Evolutionary conservation across 495 filamentous ascomycete species (phyloP), one percentile per base, ranked within the genome.

Genomic region (Hypomontagnella submonticulosa): DNA sequence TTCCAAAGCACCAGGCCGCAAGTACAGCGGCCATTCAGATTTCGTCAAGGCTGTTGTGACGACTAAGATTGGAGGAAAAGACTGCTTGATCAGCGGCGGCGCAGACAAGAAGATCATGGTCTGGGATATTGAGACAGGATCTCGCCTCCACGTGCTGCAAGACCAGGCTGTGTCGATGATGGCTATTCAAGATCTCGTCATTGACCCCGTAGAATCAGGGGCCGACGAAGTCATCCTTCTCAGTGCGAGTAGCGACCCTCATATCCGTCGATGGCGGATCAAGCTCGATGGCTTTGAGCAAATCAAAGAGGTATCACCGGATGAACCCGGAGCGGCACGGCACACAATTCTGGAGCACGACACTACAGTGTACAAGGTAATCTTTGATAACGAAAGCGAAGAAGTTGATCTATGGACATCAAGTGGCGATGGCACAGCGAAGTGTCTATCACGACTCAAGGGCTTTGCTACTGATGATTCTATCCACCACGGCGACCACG

Each of bases 351-450:
- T 90, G 10, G 88, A 88, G 44, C 94, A 97, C 75, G 92, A 96
- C 18, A 99, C 95, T 3, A 95, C 88, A 62, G 89, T 99, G 10
- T 91, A 97, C 75, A 88, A 84, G 68, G 75, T 97, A 8, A 75
- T 79, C 19, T 89, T 93, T 57, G 89, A 90, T 47, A 44, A 63
- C 19, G 74, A 76, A 18, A 63, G 69, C 32, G 79, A 78, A 32
- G 91, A 92, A 53, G 82, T 79, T 2, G 94, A 97, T 66, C 79
- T 98, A 23, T 97, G 91, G 91, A 96, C 93, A 10, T 89, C 93
- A 2, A 93, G 90, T 30, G 91, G 92, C 10, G 95, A 99, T 71
- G 92, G 89, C 37, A 91, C 87, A 0, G 86, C 87, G 1, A 92
- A 92, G 69, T 91, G 89, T 69, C 80, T 96, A 12, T 83, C 87